Conservation (phyloP, 2,329 filamentous ascomycete species). For the Thielaviopsis punctulata region DNA sequence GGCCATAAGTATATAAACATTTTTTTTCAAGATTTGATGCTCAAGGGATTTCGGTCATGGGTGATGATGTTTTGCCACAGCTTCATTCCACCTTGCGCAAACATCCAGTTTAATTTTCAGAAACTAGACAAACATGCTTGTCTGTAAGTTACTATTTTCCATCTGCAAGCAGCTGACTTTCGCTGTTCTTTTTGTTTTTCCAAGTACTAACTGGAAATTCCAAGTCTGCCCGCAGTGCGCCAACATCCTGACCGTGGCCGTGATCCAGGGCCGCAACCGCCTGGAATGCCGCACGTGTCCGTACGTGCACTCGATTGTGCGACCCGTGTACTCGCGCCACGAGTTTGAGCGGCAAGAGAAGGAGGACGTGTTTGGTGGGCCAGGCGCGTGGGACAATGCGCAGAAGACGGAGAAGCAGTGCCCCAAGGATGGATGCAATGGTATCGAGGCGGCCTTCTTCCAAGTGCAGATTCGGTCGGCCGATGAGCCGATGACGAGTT, state of each 20-base stretch:
- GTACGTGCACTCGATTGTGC: slow-evolving; percentile 70
- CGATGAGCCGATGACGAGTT: slow-evolving; percentile 96
- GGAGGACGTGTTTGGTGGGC: slow-evolving; percentile 79
- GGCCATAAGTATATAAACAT: neutral
- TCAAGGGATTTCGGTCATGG: neutral
- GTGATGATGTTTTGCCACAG: neutral
- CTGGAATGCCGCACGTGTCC: slow-evolving; percentile 94
- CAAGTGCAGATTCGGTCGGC: slow-evolving; percentile 95
- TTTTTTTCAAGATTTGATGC: neutral
- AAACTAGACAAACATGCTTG: slow-evolving; percentile 33
- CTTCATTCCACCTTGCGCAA: neutral
- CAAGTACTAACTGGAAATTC: slow-evolving; percentile 12
- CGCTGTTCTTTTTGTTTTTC: neutral
- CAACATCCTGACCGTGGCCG: slow-evolving; percentile 64
- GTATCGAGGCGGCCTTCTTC: slow-evolving; percentile 78
- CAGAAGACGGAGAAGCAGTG: slow-evolving; percentile 75
- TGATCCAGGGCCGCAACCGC: slow-evolving; percentile 48
- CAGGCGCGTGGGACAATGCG: slow-evolving; percentile 79
- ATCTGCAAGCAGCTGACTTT: too few species aligned
- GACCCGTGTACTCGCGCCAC: slow-evolving; percentile 64
- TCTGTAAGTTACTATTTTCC: slow-evolving; percentile 33
- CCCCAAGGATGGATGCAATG: slow-evolving; percentile 61
- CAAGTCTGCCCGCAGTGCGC: slow-evolving; percentile 68
- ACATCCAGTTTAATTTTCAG: neutral
- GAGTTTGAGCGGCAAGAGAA: slow-evolving; percentile 75